phyloP scores from a whole-genome alignment of 331 rosid genomes.

The Prunus yedoensis region DNA sequence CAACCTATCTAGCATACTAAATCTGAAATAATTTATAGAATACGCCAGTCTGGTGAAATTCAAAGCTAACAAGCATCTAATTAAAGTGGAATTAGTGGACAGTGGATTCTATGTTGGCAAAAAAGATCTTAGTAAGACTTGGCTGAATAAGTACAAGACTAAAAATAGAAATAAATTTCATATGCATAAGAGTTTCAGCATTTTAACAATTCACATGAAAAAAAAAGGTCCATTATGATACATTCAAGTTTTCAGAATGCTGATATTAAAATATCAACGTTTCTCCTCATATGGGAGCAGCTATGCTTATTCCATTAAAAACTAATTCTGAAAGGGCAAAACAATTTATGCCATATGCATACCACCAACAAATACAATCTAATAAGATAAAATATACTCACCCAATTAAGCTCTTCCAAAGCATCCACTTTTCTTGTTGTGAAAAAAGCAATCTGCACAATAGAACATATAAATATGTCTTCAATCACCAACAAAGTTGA shows the following conservation, averaged over 20 bases:
- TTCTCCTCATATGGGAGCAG: background rate
- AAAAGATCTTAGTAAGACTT: background rate
- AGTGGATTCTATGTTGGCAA: background rate
- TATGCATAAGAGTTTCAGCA: background rate
- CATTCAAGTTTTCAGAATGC: constrained; percentile 2
- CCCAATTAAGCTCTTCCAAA: constrained; percentile 94
- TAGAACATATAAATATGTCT: constrained; percentile 19
- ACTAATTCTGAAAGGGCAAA: background rate
- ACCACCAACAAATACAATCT: constrained; percentile 21
- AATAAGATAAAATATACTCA: constrained; percentile 35
- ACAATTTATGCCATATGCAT: background rate
- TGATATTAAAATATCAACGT: background rate
- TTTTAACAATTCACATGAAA: background rate
- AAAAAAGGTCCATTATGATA: background rate
- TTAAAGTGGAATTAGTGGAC: background rate
- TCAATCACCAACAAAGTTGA: constrained; percentile 14
- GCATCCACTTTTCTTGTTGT: constrained; percentile 75
- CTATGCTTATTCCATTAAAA: background rate
- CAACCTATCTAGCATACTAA: background rate
- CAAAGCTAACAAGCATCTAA: background rate
- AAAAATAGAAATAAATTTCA: background rate
- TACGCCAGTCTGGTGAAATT: background rate
- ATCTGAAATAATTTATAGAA: background rate
- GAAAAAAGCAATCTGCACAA: constrained; percentile 84
- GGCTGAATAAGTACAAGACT: background rate